Base-by-base conservation (phyloP, 2,329 filamentous ascomycete species). In the Scedosporium dehoogii region DNA sequence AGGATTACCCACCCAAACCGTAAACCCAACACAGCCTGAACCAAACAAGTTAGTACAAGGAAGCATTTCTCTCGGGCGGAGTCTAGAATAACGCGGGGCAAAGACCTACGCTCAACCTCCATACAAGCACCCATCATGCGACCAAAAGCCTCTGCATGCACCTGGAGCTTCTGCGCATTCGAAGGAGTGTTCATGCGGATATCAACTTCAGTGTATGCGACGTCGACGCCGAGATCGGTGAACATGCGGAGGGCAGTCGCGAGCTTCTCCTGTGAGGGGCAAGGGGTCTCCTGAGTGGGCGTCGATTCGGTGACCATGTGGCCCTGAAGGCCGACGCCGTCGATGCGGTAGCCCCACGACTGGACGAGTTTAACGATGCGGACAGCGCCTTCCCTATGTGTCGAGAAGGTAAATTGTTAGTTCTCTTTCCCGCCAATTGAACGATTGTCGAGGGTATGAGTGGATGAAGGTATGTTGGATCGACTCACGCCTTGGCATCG, bases 191-290 rank as follows among this genome's bases (percentile, higher is more conserved):
- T 70, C 56, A 76, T 73, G 29, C 80, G 71, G 48, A 83, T 77
- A 66, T 83, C 81, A 7, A 83, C 69, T 69, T 84, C 81, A 5
- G 81, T 83, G 56, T 82, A 72, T 3, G 79, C 80, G 2, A 81
- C 77, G 21, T 83, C 79, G 3, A 81, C 70, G 0, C 73, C 76
- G 1, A 78, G 70, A 3, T 70, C 70, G 1, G 72, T 73, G 69
- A 78, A 82, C 3, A 72, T 67, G 25, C 70, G 67, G 58, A 81
- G 75, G 21, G 76, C 75, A 2, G 51, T 61, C 33, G 66, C 67
- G 59, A 70, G 67, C 4, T 66, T 63, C 27, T 68, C 66, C 55
- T 68, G 73, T 64, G 60, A 73, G 65, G 66, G 75, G 67, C 57
- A 74, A 64, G 58, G 73, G 65, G 64, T 72, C 67, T 60, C 67